phyloP scores from a whole-genome alignment of 257 asterid genomes.

The Plantago major region DNA sequence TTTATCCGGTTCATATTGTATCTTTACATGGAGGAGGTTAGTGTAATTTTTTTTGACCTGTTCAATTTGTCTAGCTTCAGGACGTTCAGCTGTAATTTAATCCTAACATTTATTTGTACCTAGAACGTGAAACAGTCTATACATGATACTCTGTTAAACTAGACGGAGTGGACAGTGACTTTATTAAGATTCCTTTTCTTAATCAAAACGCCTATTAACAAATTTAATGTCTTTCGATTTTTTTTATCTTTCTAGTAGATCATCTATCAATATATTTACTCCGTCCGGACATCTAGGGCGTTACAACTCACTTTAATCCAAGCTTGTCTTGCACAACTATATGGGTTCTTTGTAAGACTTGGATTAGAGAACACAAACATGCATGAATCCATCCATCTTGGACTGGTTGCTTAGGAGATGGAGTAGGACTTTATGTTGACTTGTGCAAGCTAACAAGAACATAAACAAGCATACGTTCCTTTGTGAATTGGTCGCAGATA shows the following conservation, averaged over 20 bases:
- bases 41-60: too few species aligned
- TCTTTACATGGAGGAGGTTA: too few species aligned
- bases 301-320: too few species aligned
- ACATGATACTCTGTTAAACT: too few species aligned
- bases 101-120: too few species aligned
- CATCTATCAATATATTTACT: not conserved
- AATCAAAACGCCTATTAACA: not conserved
- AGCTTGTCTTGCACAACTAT: not conserved
- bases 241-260: not conserved
- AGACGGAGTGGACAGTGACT: too few species aligned
- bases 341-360: not conserved
- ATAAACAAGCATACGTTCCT: not conserved
- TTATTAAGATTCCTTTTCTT: not conserved
- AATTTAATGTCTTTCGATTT: not conserved
- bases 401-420: not conserved
- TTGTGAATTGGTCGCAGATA: not conserved
- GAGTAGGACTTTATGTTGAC: not conserved
- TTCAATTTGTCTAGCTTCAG: too few species aligned
- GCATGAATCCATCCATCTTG: not conserved
- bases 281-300: too few species aligned
- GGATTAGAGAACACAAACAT: not conserved
- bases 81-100: too few species aligned
- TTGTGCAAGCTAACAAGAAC: not conserved
- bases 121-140: too few species aligned
- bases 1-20: too few species aligned